Percentiles rank a stretch among this genome's conserved stretches.
Conservation (phyloP, 176 grass and related monocot species). For the Raddia guianensis region DNA sequence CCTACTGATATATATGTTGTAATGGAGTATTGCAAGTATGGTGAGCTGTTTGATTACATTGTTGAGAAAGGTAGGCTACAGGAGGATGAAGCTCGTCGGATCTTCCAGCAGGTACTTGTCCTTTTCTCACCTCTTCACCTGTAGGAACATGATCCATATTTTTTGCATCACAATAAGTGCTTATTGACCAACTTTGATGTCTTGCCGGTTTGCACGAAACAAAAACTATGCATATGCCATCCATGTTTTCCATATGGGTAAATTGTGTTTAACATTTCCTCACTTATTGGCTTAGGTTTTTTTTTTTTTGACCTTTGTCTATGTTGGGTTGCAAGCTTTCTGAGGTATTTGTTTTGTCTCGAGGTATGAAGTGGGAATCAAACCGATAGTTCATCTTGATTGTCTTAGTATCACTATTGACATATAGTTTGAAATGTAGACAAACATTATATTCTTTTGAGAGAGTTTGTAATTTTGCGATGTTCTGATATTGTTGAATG, state of each 20-base stretch:
- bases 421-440: slow-evolving; percentile 8
- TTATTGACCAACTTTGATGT: not conserved
- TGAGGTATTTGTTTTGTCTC: slow-evolving; percentile 20
- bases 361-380: slow-evolving; percentile 3
- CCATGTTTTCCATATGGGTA: not conserved
- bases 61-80: slow-evolving; percentile 89
- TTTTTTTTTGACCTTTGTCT: slow-evolving; percentile 1
- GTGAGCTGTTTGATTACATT: slow-evolving; percentile 89
- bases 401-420: not conserved
- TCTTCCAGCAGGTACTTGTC: slow-evolving; percentile 82
- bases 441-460: not conserved
- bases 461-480: not conserved
- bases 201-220: slow-evolving; percentile 29
- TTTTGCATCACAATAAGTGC: not conserved
- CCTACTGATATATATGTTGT: slow-evolving; percentile 83
- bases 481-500: not conserved
- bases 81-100: slow-evolving; percentile 82
- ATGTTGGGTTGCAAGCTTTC: slow-evolving; percentile 10
- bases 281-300: not conserved
- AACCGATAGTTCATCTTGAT: not conserved
- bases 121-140: slow-evolving; percentile 18
- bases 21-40: slow-evolving; percentile 93
- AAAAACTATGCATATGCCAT: slow-evolving; percentile 7
- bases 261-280: not conserved
- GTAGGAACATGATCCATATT: not conserved